Percentiles rank a stretch among this genome's conserved stretches.
Evolutionary conservation across 2,329 filamentous ascomycete species (phyloP).

Genomic region (Blastomyces gilchristii): DNA sequence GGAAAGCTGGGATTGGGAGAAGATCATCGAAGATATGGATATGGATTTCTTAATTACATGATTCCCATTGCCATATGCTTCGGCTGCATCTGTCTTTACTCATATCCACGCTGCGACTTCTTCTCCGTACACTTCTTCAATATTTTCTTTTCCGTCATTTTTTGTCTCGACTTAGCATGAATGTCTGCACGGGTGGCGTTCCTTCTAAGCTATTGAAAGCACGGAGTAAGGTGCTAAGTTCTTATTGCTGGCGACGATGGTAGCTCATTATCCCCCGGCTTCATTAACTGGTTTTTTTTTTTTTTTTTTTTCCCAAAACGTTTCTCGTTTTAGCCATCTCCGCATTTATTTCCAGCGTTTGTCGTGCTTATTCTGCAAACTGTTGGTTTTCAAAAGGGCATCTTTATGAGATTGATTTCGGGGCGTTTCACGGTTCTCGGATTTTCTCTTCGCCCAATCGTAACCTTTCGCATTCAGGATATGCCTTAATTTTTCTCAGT

Average conservation of each 20-base stretch:
- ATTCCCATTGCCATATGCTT: slow-evolving; percentile 12
- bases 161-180: not conserved
- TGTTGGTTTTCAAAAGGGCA: not conserved
- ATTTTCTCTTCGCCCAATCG: not conserved
- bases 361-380: not conserved
- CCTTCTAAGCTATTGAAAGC: not conserved
- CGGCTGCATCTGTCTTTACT: not conserved
- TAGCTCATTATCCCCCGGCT: not conserved
- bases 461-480: not conserved
- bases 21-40: slow-evolving; percentile 46
- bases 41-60: slow-evolving; percentile 54
- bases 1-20: slow-evolving; percentile 55
- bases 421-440: not conserved
- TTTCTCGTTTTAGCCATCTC: not conserved
- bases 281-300: not conserved
- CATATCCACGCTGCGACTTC: not conserved
- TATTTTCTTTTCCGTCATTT: not conserved
- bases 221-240: not conserved
- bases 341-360: not conserved
- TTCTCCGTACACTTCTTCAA: not conserved
- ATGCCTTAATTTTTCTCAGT: not conserved
- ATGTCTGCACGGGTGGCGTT: slow-evolving; percentile 1
- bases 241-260: not conserved
- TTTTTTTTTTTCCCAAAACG: no score
- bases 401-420: not conserved